These are phyloP conservation scores for Pistacia integerrima DNA, from an alignment of 345 rosid genomes.

Conservation along the genomic window DNA sequence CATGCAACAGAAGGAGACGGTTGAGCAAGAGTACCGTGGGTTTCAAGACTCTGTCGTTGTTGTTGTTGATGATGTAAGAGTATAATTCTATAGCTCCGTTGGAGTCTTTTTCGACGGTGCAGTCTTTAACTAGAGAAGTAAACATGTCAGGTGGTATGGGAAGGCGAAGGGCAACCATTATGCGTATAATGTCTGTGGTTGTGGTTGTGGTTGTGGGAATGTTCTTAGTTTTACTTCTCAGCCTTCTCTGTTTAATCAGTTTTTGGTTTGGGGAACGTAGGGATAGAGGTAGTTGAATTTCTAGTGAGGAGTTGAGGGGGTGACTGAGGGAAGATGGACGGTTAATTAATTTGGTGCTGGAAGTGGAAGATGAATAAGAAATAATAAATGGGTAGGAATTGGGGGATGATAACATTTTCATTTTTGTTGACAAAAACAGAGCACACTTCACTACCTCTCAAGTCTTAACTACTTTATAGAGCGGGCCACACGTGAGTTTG, in stretches of 20 bases:
- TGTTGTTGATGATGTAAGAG: slow-evolving; percentile 30
- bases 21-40: slow-evolving; percentile 40
- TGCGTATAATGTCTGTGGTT: slow-evolving; percentile 44
- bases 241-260: not conserved
- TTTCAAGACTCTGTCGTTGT: slow-evolving; percentile 21
- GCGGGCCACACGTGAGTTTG: too few species aligned
- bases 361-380: not conserved
- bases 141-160: slow-evolving; percentile 54
- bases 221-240: not conserved
- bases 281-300: not conserved
- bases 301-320: not conserved
- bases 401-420: not conserved
- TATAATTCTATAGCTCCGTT: slow-evolving; percentile 51
- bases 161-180: slow-evolving; percentile 53
- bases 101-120: slow-evolving; percentile 42
- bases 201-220: slow-evolving; percentile 13
- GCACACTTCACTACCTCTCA: not conserved
- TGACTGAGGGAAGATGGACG: not conserved
- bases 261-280: slow-evolving; percentile 1
- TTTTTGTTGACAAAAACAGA: not conserved
- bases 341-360: not conserved
- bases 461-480: too few species aligned
- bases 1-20: slow-evolving; percentile 54
- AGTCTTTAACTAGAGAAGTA: slow-evolving; percentile 59
- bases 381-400: not conserved